Conservation (phyloP, 2,329 filamentous ascomycete species). For the Diaporthe humulicola region DNA sequence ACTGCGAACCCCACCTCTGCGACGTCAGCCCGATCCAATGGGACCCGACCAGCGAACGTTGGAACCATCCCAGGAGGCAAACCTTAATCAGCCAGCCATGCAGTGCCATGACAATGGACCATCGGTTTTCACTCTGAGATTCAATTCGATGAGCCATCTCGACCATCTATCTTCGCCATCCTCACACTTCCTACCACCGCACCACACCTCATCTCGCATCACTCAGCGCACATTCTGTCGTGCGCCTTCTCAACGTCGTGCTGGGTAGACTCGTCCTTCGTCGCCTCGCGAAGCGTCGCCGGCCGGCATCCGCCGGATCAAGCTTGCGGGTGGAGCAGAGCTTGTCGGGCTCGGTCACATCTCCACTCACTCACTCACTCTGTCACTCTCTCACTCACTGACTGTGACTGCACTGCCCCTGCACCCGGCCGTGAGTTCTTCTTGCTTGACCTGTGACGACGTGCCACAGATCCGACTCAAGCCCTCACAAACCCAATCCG, state of each 20-base stretch:
- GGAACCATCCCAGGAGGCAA: slow-evolving; percentile 13
- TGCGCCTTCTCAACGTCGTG: too few relatives aligned
- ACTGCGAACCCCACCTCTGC: slow-evolving; percentile 16
- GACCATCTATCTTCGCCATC: slow-evolving; percentile 3
- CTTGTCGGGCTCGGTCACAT: neutral
- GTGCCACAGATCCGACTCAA: neutral
- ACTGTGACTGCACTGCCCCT: slow-evolving; percentile 6
- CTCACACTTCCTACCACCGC: neutral
- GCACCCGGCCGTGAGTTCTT: neutral
- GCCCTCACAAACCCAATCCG: neutral
- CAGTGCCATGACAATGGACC: neutral
- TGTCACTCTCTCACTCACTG: neutral
- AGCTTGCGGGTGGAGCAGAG: neutral
- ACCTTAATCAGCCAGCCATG: slow-evolving; percentile 26
- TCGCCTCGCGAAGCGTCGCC: neutral
- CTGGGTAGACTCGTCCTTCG: neutral
- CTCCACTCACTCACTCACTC: neutral
- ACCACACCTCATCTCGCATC: neutral
- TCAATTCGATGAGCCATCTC: slow-evolving; percentile 7
- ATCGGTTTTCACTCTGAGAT: neutral
- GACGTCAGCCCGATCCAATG: slow-evolving; percentile 26
- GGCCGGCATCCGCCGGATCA: neutral
- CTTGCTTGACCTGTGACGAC: slow-evolving; percentile 10
- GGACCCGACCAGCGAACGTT: slow-evolving; percentile 15
- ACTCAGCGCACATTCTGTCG: neutral